Conservation (phyloP, 2,329 filamentous ascomycete species). For the Xylaria sp. region DNA sequence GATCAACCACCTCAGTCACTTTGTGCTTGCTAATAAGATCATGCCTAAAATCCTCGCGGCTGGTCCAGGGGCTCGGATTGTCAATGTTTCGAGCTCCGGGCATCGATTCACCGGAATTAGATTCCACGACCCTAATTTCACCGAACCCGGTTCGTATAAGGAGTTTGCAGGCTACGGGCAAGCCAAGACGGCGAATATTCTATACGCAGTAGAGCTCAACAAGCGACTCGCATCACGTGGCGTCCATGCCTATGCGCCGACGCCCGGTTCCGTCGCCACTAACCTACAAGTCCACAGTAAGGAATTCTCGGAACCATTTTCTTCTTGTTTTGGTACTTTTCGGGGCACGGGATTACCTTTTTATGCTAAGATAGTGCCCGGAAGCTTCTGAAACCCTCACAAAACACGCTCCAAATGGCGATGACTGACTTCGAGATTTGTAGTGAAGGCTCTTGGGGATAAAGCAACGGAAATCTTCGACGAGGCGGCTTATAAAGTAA, state of each 20-base stretch:
- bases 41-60: slow-evolving; percentile 42
- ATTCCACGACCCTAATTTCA: slow-evolving; percentile 46
- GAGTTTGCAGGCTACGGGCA: slow-evolving; percentile 55
- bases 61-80: slow-evolving; percentile 37
- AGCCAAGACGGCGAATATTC: slow-evolving; percentile 57
- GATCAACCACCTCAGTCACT: slow-evolving; percentile 51
- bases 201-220: slow-evolving; percentile 53
- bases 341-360: too few species aligned
- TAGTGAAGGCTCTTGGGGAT: slow-evolving; percentile 30
- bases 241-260: slow-evolving; percentile 51
- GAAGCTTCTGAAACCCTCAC: too few species aligned
- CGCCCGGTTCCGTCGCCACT: slow-evolving; percentile 51
- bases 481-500: slow-evolving; percentile 39
- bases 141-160: slow-evolving; percentile 46
- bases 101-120: slow-evolving; percentile 42
- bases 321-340: too few species aligned
- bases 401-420: too few species aligned
- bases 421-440: too few species aligned
- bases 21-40: slow-evolving; percentile 45
- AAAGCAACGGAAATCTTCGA: slow-evolving; percentile 37
- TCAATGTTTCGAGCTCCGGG: slow-evolving; percentile 40
- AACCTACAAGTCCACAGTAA: slow-evolving; percentile 40
- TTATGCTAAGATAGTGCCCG: too few species aligned
- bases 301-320: too few species aligned
- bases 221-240: slow-evolving; percentile 39